Evolutionary conservation across 768 basidiomycete genomes (phyloP).

Genomic region (Cystoderma amianthinum): DNA sequence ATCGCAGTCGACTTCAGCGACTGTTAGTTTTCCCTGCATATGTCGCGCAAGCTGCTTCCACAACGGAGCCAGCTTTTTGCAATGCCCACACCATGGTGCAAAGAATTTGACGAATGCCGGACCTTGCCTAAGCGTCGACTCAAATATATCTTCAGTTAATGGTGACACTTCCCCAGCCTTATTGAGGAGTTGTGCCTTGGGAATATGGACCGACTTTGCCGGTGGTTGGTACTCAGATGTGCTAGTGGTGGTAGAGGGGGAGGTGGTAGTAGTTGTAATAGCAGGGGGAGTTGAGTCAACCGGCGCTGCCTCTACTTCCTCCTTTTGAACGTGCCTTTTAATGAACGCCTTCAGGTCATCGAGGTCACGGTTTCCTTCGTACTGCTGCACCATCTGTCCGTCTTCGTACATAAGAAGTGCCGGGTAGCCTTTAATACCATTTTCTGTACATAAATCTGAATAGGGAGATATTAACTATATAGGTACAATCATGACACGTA

Average conservation of each 20-base stretch:
- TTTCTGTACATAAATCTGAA: conserved; percentile 73
- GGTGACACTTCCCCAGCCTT: conserved; percentile 27
- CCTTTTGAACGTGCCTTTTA: too few relatives aligned
- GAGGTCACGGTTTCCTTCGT: conserved; percentile 44
- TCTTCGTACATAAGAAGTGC: conserved; percentile 67
- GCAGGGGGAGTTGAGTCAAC: neutral
- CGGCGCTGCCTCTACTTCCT: neutral
- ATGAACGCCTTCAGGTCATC: conserved; percentile 53
- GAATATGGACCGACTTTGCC: neutral
- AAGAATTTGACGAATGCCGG: conserved; percentile 64
- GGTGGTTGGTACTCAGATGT: too few relatives aligned
- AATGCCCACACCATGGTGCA: conserved; percentile 97
- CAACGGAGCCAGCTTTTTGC: conserved; percentile 84
- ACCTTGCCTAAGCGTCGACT: conserved; percentile 26
- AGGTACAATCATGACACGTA: neutral
- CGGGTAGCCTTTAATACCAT: conserved; percentile 68
- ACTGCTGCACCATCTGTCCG: conserved; percentile 55
- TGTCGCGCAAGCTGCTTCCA: conserved; percentile 71
- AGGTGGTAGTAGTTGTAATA: neutral
- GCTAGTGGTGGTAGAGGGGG: too few relatives aligned
- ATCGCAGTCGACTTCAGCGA: conserved; percentile 91
- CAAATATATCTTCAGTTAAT: conserved; percentile 29
- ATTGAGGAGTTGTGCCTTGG: conserved; percentile 18
- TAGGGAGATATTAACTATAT: neutral
- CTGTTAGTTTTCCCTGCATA: conserved; percentile 64